Evolutionary conservation across 805 yeast genomes (phyloP).

Genomic region (Kazachstania africana): DNA sequence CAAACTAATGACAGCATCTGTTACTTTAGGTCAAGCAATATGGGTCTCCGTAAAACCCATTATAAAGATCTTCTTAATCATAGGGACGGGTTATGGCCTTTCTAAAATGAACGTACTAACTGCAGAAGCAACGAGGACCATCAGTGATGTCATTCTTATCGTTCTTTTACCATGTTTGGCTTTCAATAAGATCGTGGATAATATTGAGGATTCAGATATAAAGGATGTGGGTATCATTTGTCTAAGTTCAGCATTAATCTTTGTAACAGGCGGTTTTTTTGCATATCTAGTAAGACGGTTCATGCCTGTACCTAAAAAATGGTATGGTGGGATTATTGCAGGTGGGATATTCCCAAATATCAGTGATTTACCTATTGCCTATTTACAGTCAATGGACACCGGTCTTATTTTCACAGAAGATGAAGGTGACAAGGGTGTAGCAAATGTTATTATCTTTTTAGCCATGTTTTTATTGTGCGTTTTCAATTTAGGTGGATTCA

Average conservation of each 20-base stretch:
- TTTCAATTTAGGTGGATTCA: slow-evolving; percentile 71
- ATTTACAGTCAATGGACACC: slow-evolving; percentile 53
- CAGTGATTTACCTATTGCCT: slow-evolving; percentile 69
- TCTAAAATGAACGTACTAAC: slow-evolving; percentile 48
- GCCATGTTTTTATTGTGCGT: slow-evolving; percentile 54
- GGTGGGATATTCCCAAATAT: slow-evolving; percentile 69
- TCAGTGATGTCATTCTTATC: slow-evolving; percentile 51
- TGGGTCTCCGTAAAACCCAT: slow-evolving; percentile 62
- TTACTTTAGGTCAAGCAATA: slow-evolving; percentile 24
- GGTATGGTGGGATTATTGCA: slow-evolving; percentile 60
- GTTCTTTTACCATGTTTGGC: slow-evolving; percentile 57
- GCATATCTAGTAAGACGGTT: slow-evolving; percentile 26
- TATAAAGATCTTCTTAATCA: slow-evolving; percentile 60
- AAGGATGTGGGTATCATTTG: slow-evolving; percentile 58
- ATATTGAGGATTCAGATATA: slow-evolving; percentile 51
- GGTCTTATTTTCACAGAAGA: slow-evolving; percentile 46
- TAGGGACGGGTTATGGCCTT: slow-evolving; percentile 48
- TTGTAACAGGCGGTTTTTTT: slow-evolving; percentile 36
- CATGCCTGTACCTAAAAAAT: slow-evolving; percentile 45
- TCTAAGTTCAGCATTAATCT: slow-evolving; percentile 39
- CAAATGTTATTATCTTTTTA: slow-evolving; percentile 67
- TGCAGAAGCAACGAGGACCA: slow-evolving; percentile 49
- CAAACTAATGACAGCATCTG: too few relatives aligned
- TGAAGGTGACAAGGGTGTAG: slow-evolving; percentile 66
- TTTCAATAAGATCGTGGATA: slow-evolving; percentile 48